These are phyloP conservation scores for Chlorella sp. DNA, from an alignment of 139 green algal species.

Conservation along the genomic window DNA sequence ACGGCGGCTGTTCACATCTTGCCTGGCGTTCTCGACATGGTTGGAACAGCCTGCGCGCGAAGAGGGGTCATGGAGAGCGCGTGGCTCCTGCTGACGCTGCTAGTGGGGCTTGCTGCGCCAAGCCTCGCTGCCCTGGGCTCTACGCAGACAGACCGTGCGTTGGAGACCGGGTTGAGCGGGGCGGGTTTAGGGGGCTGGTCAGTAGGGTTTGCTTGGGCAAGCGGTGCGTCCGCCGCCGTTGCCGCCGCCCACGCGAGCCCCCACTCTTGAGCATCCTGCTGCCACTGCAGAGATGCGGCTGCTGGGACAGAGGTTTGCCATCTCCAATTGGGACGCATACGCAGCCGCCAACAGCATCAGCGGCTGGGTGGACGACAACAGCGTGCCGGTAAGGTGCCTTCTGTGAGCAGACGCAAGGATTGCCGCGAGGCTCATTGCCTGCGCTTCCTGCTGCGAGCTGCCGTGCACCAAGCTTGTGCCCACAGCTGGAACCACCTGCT, in stretches of 20 bases:
- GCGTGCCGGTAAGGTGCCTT: neutral
- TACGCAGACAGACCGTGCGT: neutral
- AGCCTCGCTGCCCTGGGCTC: neutral
- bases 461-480: too few species aligned
- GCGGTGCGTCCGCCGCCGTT: neutral
- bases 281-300: conserved; percentile 12
- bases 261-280: neutral
- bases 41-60: too few species aligned
- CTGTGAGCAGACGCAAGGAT: too few species aligned
- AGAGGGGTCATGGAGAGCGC: too few species aligned
- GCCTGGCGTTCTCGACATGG: too few species aligned
- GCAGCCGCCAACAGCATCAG: neutral
- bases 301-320: neutral
- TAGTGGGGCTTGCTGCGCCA: too few species aligned
- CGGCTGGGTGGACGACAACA: conserved; percentile 25
- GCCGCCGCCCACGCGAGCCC: neutral
- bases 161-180: neutral
- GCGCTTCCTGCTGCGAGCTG: too few species aligned
- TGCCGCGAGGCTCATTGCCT: too few species aligned
- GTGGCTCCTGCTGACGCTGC: too few species aligned
- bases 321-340: conserved; percentile 25
- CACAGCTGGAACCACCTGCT: too few species aligned
- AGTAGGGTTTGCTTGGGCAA: neutral
- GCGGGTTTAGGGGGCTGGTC: neutral
- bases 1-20: too few species aligned